Conservation (phyloP, 805 yeast genomes). For the Deakozyma indianensis region DNA sequence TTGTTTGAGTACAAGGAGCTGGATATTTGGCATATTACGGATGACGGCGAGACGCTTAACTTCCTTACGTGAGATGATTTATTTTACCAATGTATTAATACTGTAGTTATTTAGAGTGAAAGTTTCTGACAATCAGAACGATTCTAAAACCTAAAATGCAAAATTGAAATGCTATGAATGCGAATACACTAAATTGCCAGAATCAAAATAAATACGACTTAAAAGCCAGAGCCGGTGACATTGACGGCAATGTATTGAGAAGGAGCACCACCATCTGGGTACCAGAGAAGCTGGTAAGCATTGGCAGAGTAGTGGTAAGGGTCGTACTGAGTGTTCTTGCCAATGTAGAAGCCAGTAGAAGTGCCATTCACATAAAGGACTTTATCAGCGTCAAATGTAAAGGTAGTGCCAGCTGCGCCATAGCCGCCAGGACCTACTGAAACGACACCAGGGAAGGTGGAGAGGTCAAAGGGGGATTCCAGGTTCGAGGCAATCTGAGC, state of each 20-base stretch:
- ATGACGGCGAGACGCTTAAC: constrained; percentile 37
- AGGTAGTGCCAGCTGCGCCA: neutral
- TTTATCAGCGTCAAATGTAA: neutral
- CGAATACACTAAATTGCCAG: no score
- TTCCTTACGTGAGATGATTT: neutral
- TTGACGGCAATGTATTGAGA: neutral
- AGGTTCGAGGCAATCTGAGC: neutral
- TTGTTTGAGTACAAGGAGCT: constrained; percentile 57
- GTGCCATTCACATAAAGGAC: neutral
- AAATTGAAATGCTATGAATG: no score
- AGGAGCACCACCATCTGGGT: neutral
- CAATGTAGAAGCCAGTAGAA: neutral
- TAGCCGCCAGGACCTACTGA: neutral
- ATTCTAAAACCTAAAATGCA: no score
- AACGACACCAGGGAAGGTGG: neutral
- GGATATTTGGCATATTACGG: constrained; percentile 63
- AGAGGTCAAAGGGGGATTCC: neutral
- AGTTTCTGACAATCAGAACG: no score
- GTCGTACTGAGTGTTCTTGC: constrained; percentile 1
- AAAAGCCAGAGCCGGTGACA: neutral
- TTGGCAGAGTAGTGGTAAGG: neutral
- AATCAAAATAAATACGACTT: no score
- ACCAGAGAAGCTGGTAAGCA: neutral
- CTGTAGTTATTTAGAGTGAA: no score
- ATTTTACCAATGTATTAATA: neutral